Conservation (phyloP, 441 rosid genomes). For the Euphorbia celastroides region DNA sequence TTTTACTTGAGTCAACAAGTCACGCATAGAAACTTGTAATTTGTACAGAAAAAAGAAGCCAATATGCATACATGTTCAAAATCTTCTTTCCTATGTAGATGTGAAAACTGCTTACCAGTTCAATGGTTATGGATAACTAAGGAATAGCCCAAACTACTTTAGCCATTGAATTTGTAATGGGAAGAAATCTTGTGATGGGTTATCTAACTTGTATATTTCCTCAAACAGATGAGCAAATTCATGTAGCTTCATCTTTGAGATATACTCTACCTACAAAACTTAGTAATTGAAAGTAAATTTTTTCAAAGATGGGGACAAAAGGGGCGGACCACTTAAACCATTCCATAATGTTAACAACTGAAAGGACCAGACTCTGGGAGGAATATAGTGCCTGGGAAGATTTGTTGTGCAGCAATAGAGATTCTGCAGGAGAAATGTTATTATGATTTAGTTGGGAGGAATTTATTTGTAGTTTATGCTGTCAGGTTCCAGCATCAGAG, state of each 20-base stretch:
- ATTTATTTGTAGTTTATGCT: not conserved
- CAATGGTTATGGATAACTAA: too few relatives aligned
- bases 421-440: not conserved
- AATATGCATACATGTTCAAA: not conserved
- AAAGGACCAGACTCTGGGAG: not conserved
- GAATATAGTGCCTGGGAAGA: not conserved
- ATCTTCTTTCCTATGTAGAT: not conserved
- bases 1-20: not conserved
- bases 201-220: too few relatives aligned
- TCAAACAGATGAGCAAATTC: too few relatives aligned
- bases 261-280: not conserved
- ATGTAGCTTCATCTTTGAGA: not conserved
- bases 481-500: not conserved
- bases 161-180: not conserved
- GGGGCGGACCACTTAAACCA: not conserved
- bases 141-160: not conserved
- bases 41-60: not conserved
- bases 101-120: not conserved
- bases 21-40: not conserved
- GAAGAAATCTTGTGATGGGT: not conserved
- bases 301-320: not conserved
- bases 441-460: not conserved
- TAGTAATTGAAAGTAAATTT: not conserved
- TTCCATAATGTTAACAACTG: not conserved
- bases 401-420: not conserved